Percentiles rank a stretch among this genome's conserved stretches.
phyloP scores from a whole-genome alignment of 805 yeast genomes.

The Ogataea allantospora region DNA sequence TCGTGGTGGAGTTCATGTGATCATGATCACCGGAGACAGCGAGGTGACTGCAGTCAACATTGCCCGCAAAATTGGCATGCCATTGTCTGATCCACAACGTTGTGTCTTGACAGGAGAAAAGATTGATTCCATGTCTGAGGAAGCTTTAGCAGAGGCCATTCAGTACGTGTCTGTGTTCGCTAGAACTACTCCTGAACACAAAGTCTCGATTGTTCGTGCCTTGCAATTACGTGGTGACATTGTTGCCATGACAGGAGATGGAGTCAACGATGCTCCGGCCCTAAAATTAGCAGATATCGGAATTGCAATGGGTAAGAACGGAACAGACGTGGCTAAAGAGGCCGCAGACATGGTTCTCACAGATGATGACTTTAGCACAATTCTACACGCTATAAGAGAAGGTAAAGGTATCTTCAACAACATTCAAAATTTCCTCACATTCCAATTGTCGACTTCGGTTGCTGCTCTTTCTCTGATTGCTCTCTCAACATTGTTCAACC shows the following conservation, averaged over 20 bases:
- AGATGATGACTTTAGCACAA: constrained; percentile 95
- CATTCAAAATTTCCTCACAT: constrained; percentile 90
- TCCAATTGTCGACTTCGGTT: constrained; percentile 93
- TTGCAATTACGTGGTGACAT: constrained; percentile 88
- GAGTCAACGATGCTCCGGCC: constrained; percentile 99
- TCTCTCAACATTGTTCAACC: constrained; percentile 76
- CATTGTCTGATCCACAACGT: constrained; percentile 56
- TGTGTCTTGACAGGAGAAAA: constrained; percentile 85
- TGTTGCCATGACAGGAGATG: constrained; percentile 99
- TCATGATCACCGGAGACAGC: constrained; percentile 96
- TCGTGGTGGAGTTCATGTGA: constrained; percentile 95
- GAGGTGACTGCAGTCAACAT: constrained; percentile 84
- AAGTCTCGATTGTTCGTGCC: constrained; percentile 85
- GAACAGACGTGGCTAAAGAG: constrained; percentile 98
- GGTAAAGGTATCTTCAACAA: constrained; percentile 97
- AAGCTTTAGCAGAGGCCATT: constrained; percentile 70
- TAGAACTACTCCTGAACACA: constrained; percentile 93
- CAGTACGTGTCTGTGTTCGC: constrained; percentile 87
- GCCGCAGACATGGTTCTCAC: constrained; percentile 98
- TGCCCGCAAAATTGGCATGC: constrained; percentile 90
- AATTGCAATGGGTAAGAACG: constrained; percentile 88
- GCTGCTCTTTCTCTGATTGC: constrained; percentile 93
- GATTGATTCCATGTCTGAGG: constrained; percentile 70
- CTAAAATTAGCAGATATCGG: constrained; percentile 94
- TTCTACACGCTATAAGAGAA: constrained; percentile 89